Evolutionary conservation across 345 rosid species (phyloP).

Genomic region (Aquilaria malaccensis): DNA sequence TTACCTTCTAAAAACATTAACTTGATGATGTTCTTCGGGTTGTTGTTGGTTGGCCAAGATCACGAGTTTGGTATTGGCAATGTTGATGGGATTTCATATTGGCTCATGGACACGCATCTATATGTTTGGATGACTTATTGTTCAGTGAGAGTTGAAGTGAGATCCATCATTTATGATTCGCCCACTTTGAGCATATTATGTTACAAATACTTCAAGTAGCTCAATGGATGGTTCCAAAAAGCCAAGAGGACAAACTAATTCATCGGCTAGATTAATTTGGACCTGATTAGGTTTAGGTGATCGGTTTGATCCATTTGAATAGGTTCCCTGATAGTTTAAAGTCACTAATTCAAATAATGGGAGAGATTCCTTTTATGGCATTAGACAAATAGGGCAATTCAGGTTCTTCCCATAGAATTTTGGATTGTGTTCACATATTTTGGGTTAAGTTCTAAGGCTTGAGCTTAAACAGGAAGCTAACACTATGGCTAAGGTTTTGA

Average conservation of each 20-base stretch:
- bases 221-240: slow-evolving; percentile 58
- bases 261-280: slow-evolving; percentile 67
- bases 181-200: slow-evolving; percentile 26
- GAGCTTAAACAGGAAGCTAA: slow-evolving; percentile 55
- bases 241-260: slow-evolving; percentile 38
- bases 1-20: slow-evolving; percentile 74
- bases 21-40: slow-evolving; percentile 61
- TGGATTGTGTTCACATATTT: slow-evolving; percentile 46
- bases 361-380: slow-evolving; percentile 50
- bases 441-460: slow-evolving; percentile 40
- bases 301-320: slow-evolving; percentile 63
- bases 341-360: slow-evolving; percentile 58
- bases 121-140: slow-evolving; percentile 64
- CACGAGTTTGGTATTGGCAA: slow-evolving; percentile 58
- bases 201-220: slow-evolving; percentile 27
- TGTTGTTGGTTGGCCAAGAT: slow-evolving; percentile 46
- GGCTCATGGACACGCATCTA: slow-evolving; percentile 81
- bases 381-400: slow-evolving; percentile 27
- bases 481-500: slow-evolving; percentile 64
- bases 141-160: slow-evolving; percentile 31
- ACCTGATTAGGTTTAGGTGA: slow-evolving; percentile 44
- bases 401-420: slow-evolving; percentile 27
- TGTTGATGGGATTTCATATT: slow-evolving; percentile 48
- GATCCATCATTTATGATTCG: slow-evolving; percentile 18
- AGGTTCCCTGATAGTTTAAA: slow-evolving; percentile 78